Conservation (phyloP, 2,329 filamentous ascomycete species). For the Diaporthe nobilis region DNA sequence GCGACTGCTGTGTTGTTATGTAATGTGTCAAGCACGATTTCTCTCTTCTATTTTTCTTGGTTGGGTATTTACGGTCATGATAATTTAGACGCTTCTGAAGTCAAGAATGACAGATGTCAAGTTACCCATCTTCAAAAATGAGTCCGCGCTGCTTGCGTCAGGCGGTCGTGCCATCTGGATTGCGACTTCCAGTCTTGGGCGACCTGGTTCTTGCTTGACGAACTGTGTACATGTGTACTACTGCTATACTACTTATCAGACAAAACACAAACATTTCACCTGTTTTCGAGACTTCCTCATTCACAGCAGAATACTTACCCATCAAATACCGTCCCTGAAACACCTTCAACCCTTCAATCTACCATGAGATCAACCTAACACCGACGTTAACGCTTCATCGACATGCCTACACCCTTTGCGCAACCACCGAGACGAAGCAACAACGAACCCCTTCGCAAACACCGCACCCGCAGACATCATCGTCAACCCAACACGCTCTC, state of each 20-base stretch:
- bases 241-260: neutral
- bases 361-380: neutral
- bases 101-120: neutral
- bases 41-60: neutral
- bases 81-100: neutral
- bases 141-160: neutral
- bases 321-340: neutral
- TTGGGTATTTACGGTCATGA: neutral
- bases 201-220: neutral
- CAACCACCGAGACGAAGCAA: slow-evolving; percentile 21
- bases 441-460: neutral
- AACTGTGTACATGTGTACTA: neutral
- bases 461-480: neutral
- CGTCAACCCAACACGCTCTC: neutral
- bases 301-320: neutral
- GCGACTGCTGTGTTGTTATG: slow-evolving; percentile 74
- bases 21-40: slow-evolving; percentile 54
- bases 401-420: slow-evolving; percentile 33
- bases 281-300: neutral
- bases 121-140: too few relatives aligned
- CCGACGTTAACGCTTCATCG: neutral
- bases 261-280: neutral
- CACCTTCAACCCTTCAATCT: neutral
- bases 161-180: neutral
- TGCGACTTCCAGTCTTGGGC: neutral